Conservation (phyloP, 495 filamentous ascomycete genomes). For the Hapsidospora chrysogenum region DNA sequence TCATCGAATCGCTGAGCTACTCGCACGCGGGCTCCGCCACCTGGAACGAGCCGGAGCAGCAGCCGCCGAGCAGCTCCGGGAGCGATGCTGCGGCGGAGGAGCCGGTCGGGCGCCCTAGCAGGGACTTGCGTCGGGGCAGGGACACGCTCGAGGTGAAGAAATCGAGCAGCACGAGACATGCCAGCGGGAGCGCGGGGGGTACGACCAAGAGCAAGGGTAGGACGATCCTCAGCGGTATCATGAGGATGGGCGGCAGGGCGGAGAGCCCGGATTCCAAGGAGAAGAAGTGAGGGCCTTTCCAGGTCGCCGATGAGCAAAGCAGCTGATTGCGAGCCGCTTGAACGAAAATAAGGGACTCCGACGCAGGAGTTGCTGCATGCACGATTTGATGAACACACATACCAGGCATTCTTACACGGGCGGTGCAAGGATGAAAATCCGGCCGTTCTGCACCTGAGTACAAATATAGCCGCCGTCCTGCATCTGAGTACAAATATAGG, state of each 20-base stretch:
- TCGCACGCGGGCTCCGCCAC: not conserved
- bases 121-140: constrained; percentile 29
- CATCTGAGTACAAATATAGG: no score
- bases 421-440: no score
- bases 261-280: constrained; percentile 8
- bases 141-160: constrained; percentile 26
- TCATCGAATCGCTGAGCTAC: not conserved
- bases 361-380: no score
- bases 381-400: no score
- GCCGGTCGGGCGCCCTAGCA: constrained; percentile 16
- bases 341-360: no score
- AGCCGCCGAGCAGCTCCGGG: not conserved
- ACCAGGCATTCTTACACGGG: no score
- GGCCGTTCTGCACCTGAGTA: no score
- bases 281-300: constrained; percentile 2
- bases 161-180: constrained; percentile 12
- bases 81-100: constrained; percentile 12
- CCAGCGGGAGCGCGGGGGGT: constrained; percentile 9
- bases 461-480: no score
- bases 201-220: constrained; percentile 12
- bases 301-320: no score
- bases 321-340: no score
- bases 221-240: constrained; percentile 13
- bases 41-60: not conserved
- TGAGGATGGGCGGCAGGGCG: constrained; percentile 12